Conservation (phyloP, 2,329 filamentous ascomycete genomes). For the Neopestalotiopsis sp. region DNA sequence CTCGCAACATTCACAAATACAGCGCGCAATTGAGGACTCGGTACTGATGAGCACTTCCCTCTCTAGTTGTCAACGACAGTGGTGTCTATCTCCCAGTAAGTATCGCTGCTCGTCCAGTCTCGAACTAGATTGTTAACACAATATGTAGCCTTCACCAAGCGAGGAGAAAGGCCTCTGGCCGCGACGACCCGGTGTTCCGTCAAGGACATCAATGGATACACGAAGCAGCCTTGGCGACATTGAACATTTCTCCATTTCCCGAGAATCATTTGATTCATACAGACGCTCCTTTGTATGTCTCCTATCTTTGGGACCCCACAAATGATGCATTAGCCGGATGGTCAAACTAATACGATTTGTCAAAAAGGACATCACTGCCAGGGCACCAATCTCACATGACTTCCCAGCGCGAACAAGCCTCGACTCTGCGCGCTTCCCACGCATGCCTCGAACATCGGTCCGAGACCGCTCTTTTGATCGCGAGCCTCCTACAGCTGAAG, state of each 20-base stretch:
- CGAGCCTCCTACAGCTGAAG: constrained; percentile 72
- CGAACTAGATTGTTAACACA: constrained; percentile 18
- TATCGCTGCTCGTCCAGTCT: constrained; percentile 16
- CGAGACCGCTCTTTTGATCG: constrained; percentile 62
- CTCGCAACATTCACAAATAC: background rate
- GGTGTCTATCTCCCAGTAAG: constrained; percentile 92
- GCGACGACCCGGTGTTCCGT: constrained; percentile 51
- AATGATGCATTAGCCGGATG: constrained; percentile 16
- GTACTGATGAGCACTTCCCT: constrained; percentile 23
- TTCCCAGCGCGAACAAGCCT: constrained; percentile 73
- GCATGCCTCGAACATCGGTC: constrained; percentile 66
- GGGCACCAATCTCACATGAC: constrained; percentile 71
- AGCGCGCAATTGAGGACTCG: constrained; percentile 15
- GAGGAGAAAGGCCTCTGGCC: constrained; percentile 86
- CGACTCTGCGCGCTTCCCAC: constrained; percentile 72
- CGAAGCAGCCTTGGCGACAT: constrained; percentile 74
- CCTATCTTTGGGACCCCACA: background rate
- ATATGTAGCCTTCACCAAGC: constrained; percentile 77
- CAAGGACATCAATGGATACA: constrained; percentile 60
- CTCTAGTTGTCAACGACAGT: constrained; percentile 89
- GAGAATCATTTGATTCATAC: constrained; percentile 97
- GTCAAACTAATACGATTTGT: background rate
- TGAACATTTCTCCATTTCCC: constrained; percentile 92
- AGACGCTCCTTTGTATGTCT: constrained; percentile 86
- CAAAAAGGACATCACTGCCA: constrained; percentile 84